These are phyloP conservation scores for Pichia californica DNA, from an alignment of 805 yeast species.

Conservation along the genomic window DNA sequence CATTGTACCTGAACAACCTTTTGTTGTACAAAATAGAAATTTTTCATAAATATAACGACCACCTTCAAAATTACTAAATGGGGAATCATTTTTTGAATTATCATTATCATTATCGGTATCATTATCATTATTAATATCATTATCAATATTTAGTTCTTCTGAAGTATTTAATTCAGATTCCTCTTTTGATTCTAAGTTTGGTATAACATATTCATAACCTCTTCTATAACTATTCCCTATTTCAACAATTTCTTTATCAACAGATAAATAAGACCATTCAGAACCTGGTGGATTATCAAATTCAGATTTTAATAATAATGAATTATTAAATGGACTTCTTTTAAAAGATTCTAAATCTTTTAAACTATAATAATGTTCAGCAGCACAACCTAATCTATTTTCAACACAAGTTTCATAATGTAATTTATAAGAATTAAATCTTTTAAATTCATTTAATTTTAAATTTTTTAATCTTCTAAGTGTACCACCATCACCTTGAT, in stretches of 20 bases:
- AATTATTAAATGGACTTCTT: neutral
- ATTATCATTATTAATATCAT: neutral
- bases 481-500: neutral
- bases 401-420: neutral
- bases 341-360: conserved; percentile 1
- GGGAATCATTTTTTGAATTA: neutral
- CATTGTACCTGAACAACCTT: conserved; percentile 9
- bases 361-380: neutral
- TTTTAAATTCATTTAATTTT: neutral
- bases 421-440: neutral
- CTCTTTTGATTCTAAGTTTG: too few relatives aligned
- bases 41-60: conserved; percentile 5
- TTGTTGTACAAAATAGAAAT: conserved; percentile 2
- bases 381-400: neutral
- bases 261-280: conserved; percentile 5
- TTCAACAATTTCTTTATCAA: neutral
- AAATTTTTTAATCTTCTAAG: neutral
- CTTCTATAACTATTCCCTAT: neutral
- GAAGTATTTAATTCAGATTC: too few relatives aligned
- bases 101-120: neutral
- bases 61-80: neutral
- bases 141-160: neutral
- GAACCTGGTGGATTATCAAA: neutral
- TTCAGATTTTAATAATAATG: neutral
- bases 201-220: neutral